These are phyloP conservation scores for Cryptomeria japonica DNA, from an alignment of 75 land plant genomes.

Conservation along the genomic window DNA sequence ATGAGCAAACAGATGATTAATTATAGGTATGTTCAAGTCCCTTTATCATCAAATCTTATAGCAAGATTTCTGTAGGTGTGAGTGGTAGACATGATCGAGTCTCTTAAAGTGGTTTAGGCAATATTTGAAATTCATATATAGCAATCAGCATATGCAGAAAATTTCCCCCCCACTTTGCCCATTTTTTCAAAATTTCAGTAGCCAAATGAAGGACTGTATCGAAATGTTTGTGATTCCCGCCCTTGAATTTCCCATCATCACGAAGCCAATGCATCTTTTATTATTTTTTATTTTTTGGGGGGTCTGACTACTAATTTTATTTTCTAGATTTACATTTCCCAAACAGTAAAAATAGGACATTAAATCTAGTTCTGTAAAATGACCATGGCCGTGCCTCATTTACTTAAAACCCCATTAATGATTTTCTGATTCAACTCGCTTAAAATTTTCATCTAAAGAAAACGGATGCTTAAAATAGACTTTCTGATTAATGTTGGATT, in stretches of 20 bases:
- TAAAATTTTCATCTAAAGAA: too few relatives aligned
- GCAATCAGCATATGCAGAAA: too few relatives aligned
- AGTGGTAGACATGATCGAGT: neutral
- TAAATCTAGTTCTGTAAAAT: neutral
- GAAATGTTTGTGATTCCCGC: neutral
- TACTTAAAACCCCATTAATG: too few relatives aligned
- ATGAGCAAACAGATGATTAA: neutral
- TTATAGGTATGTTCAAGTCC: neutral
- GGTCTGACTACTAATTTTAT: neutral
- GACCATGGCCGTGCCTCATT: neutral
- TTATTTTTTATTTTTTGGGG: neutral
- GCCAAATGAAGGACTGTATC: neutral
- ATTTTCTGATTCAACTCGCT: too few relatives aligned
- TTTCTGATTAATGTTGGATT: too few relatives aligned
- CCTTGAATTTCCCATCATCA: neutral
- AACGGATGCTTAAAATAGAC: too few relatives aligned
- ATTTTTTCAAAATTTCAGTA: neutral
- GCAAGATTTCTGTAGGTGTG: neutral
- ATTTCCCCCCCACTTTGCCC: too few relatives aligned
- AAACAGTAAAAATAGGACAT: neutral
- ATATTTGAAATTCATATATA: too few relatives aligned
- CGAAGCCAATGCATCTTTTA: neutral
- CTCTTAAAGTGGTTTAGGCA: neutral
- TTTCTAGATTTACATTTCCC: neutral
- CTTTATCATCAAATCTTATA: too few relatives aligned